A percentile compares a stretch with the other conserved stretches of the same genome.
Conservation (phyloP, 106 monocot genomes). For the Acorus gramineus region DNA sequence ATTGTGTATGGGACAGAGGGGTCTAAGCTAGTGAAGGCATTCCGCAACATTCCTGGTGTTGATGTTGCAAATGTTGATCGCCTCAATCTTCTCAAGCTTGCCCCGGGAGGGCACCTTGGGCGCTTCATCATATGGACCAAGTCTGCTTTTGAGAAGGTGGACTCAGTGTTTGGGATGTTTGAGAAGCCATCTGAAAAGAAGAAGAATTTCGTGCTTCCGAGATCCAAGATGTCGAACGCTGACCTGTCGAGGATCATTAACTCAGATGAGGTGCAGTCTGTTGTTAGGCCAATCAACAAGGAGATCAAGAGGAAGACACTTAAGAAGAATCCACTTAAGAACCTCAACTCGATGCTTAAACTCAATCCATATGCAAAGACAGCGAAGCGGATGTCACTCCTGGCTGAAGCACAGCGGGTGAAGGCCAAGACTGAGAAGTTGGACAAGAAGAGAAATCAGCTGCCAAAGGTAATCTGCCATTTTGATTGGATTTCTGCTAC, state of each 20-base stretch:
- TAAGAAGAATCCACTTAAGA: slow-evolving; percentile 69
- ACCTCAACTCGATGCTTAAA: slow-evolving; percentile 41
- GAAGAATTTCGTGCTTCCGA: slow-evolving; percentile 61
- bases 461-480: slow-evolving; percentile 50
- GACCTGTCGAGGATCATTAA: slow-evolving; percentile 70
- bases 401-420: slow-evolving; percentile 57
- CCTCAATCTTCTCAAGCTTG: slow-evolving; percentile 70
- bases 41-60: slow-evolving; percentile 82
- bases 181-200: slow-evolving; percentile 63
- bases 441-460: slow-evolving; percentile 42
- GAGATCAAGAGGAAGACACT: slow-evolving; percentile 32
- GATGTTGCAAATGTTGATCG: slow-evolving; percentile 71
- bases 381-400: slow-evolving; percentile 54
- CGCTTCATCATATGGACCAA: slow-evolving; percentile 80
- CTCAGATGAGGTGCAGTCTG: slow-evolving; percentile 74
- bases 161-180: slow-evolving; percentile 61
- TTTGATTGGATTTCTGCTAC: too few species aligned
- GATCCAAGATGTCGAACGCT: slow-evolving; percentile 74
- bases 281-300: slow-evolving; percentile 64
- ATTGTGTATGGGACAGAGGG: slow-evolving; percentile 79
- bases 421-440: slow-evolving; percentile 69
- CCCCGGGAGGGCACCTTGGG: slow-evolving; percentile 73
- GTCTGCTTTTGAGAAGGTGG: slow-evolving; percentile 85
- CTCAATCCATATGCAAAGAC: slow-evolving; percentile 70
- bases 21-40: slow-evolving; percentile 70